A percentile compares a stretch with the other conserved stretches of the same genome.
Conservation (phyloP, 768 basidiomycete species). For the Lentinus tigrinus region DNA sequence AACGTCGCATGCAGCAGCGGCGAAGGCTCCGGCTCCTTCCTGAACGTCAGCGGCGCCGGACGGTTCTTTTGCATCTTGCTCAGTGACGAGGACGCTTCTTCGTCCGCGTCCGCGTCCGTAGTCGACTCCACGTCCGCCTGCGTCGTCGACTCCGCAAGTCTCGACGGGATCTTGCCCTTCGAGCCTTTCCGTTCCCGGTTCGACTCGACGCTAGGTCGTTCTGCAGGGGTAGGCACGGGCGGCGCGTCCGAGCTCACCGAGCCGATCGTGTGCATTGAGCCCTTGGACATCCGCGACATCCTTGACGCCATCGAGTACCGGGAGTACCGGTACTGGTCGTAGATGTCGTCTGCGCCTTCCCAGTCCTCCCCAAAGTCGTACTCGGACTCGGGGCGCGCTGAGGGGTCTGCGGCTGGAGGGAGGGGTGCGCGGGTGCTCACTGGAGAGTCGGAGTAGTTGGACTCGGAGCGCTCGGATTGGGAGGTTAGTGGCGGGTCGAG, state of each 20-base stretch:
- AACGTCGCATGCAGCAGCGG: constrained; percentile 44
- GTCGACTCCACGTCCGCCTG: not conserved
- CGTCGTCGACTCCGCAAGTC: constrained; percentile 1
- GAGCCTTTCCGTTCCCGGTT: constrained; percentile 4
- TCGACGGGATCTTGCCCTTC: constrained; percentile 5
- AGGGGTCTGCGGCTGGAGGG: constrained; percentile 10
- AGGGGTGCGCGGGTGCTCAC: constrained; percentile 6
- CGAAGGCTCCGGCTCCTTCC: constrained; percentile 24
- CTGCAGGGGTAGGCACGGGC: constrained; percentile 30
- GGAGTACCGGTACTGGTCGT: constrained; percentile 79
- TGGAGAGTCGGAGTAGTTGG: constrained; percentile 14
- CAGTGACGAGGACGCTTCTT: not conserved
- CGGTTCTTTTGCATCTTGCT: constrained; percentile 15
- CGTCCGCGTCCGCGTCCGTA: not conserved
- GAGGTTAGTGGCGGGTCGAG: constrained; percentile 1
- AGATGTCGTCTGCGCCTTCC: constrained; percentile 73
- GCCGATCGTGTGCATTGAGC: constrained; percentile 29
- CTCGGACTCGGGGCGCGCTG: constrained; percentile 20
- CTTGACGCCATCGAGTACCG: constrained; percentile 51
- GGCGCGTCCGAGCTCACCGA: constrained; percentile 22
- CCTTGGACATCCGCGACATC: constrained; percentile 39
- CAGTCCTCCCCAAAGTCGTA: constrained; percentile 43
- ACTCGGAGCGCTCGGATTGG: constrained; percentile 6
- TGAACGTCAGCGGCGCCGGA: constrained; percentile 32
- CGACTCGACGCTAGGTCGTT: constrained; percentile 23